Percentiles rank a stretch among this genome's conserved stretches.
These are phyloP conservation scores for Candida methanosorbosa DNA, from an alignment of 805 yeast species.

Conservation along the genomic window DNA sequence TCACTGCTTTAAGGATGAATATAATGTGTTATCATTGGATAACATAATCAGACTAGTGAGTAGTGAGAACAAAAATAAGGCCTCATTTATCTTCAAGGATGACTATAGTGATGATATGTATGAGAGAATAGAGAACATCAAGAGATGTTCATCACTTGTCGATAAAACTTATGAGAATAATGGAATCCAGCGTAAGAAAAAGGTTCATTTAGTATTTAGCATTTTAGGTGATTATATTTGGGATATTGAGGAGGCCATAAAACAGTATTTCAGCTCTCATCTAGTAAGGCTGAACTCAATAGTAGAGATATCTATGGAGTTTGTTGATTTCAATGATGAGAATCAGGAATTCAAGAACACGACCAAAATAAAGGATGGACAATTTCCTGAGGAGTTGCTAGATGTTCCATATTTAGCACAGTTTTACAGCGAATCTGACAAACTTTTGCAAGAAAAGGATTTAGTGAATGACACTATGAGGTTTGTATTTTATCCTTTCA, in stretches of 20 bases:
- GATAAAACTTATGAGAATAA: no score
- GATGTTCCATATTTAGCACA: no score
- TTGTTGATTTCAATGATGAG: conserved; percentile 7
- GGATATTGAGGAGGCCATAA: conserved; percentile 13
- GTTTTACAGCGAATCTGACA: no score
- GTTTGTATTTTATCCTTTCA: conserved; percentile 17
- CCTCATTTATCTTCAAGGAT: background rate
- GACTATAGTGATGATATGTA: background rate
- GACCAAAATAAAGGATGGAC: no score
- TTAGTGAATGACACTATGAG: conserved; percentile 2
- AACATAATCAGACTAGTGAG: conserved; percentile 10
- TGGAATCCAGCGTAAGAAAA: no score
- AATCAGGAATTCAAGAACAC: no score
- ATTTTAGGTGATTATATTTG: conserved; percentile 9
- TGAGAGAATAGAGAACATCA: background rate
- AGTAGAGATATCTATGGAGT: conserved; percentile 1
- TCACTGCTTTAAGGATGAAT: conserved; percentile 20
- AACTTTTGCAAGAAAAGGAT: no score
- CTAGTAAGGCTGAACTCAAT: no score
- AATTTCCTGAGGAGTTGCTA: no score
- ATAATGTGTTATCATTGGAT: conserved; percentile 13
- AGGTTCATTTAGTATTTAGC: conserved; percentile 4
- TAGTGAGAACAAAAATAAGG: background rate
- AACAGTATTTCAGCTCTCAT: conserved; percentile 6
- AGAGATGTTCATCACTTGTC: no score